These are phyloP conservation scores for Austropuccinia psidii DNA, from an alignment of 1,284 basidiomycete species.

Conservation along the genomic window DNA sequence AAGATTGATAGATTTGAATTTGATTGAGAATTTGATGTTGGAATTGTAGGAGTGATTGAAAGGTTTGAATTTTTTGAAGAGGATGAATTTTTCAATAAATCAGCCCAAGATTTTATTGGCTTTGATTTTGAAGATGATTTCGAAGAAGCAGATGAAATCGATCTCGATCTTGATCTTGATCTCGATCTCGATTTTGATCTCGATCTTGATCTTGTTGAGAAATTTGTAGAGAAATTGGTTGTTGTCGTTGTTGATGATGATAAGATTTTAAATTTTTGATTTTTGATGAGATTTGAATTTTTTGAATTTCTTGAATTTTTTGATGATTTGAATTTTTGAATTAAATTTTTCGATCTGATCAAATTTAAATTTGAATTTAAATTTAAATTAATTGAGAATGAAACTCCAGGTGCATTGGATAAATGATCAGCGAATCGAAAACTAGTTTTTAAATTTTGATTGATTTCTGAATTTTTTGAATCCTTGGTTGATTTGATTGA, in stretches of 20 bases:
- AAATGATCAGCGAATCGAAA: conserved; percentile 9
- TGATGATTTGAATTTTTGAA: too few species aligned
- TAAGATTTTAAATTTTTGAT: neutral
- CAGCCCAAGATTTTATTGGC: conserved; percentile 20
- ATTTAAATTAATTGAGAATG: neutral
- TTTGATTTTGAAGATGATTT: neutral
- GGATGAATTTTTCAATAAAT: too few species aligned
- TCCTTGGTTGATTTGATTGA: too few species aligned
- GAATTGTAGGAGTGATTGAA: neutral
- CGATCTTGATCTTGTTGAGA: too few species aligned
- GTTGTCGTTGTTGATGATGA: neutral
- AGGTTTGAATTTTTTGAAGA: conserved; percentile 43
- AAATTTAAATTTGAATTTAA: neutral
- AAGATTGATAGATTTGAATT: conserved; percentile 48
- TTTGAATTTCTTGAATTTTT: too few species aligned
- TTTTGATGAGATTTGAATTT: neutral
- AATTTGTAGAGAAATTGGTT: neutral
- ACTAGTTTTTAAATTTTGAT: neutral
- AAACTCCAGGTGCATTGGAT: conserved; percentile 14
- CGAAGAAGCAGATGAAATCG: too few species aligned
- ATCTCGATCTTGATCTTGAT: too few species aligned
- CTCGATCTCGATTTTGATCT: too few species aligned
- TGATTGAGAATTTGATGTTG: conserved; percentile 45
- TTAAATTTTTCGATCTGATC: neutral
- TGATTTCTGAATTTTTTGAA: too few species aligned